phyloP scores from a whole-genome alignment of 345 rosid genomes.

The Dovyalis caffra region DNA sequence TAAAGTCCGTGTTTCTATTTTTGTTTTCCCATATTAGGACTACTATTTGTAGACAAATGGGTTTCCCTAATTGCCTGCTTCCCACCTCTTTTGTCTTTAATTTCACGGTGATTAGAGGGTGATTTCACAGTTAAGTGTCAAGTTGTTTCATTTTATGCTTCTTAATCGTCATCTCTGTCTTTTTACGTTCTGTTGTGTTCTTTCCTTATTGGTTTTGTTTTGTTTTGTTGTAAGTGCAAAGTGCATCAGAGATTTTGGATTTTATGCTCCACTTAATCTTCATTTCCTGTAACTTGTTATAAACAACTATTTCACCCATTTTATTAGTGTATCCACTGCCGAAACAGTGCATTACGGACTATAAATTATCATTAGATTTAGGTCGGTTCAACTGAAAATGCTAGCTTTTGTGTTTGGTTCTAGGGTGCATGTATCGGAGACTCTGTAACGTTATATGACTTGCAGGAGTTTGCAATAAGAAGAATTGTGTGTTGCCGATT shows the following conservation, averaged over 20 bases:
- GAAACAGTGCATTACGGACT: neutral
- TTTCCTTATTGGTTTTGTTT: neutral
- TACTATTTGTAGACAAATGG: neutral
- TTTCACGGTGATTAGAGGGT: neutral
- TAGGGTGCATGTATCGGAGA: neutral
- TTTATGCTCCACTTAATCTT: neutral
- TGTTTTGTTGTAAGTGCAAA: neutral
- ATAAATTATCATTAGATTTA: neutral
- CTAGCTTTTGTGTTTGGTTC: neutral
- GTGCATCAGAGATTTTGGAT: neutral
- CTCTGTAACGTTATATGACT: neutral
- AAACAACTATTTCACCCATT: neutral
- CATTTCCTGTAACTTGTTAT: neutral
- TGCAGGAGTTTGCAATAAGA: slow-evolving; percentile 12
- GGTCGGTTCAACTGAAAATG: neutral
- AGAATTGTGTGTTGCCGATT: slow-evolving; percentile 8
- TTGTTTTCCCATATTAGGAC: neutral
- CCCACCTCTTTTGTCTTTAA: neutral
- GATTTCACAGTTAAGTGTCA: neutral
- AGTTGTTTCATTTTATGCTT: neutral
- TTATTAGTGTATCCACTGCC: neutral
- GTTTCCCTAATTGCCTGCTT: neutral
- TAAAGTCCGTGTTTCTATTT: neutral
- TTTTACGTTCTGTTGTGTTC: neutral
- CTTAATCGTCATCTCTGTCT: neutral